Conservation (phyloP, 768 basidiomycete species). For the Lentinula lateritia region DNA sequence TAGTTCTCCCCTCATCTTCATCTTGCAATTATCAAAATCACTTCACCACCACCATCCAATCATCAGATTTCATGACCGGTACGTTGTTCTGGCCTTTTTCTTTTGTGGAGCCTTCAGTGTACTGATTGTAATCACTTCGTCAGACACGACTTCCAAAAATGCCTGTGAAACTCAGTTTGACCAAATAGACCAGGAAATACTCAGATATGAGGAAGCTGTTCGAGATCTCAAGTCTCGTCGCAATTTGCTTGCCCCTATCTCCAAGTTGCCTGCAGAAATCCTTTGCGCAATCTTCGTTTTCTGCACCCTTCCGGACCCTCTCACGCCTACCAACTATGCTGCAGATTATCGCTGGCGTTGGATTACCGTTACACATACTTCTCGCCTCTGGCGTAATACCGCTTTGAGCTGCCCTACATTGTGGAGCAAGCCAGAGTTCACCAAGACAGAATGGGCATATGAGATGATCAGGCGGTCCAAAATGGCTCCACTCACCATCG, state of each 20-base stretch:
- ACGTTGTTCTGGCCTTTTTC: not conserved
- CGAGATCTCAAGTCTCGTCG: constrained; percentile 27
- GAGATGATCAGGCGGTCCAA: constrained; percentile 43
- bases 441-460: constrained; percentile 27
- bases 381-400: constrained; percentile 37
- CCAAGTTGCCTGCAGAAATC: constrained; percentile 36
- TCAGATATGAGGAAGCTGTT: constrained; percentile 26
- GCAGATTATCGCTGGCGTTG: constrained; percentile 26
- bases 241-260: constrained; percentile 31
- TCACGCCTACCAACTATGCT: constrained; percentile 23
- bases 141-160: constrained; percentile 2
- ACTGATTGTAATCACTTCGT: not conserved
- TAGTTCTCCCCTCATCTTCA: constrained; percentile 9
- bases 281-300: constrained; percentile 32
- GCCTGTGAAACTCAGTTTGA: not conserved
- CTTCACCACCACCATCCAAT: not conserved
- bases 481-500: constrained; percentile 27
- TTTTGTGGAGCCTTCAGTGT: not conserved
- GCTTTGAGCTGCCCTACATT: constrained; percentile 34
- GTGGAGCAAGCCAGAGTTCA: constrained; percentile 33
- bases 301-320: constrained; percentile 10
- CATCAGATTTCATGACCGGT: constrained; percentile 14
- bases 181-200: constrained; percentile 32
- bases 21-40: not conserved
- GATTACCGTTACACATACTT: constrained; percentile 35